Conservation (phyloP, 2,329 filamentous ascomycete species). For the Ceratocystis destructans region DNA sequence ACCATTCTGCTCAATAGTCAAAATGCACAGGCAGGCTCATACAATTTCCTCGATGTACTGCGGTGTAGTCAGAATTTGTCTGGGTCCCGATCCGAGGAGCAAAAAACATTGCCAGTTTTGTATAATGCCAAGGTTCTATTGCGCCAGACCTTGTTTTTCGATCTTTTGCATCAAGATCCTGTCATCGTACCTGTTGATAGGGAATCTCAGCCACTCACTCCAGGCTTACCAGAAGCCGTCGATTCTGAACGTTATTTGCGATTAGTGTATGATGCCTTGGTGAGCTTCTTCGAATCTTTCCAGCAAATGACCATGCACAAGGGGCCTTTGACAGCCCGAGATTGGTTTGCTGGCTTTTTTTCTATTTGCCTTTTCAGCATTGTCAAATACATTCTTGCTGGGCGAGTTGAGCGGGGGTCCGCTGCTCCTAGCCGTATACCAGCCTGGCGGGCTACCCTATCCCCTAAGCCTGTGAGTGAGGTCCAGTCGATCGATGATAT, state of each 20-base stretch:
- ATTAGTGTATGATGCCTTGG: slow-evolving; percentile 37
- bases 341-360: slow-evolving; percentile 40
- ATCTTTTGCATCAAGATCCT: slow-evolving; percentile 37
- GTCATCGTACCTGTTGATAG: slow-evolving; percentile 27
- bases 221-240: slow-evolving; percentile 29
- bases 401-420: slow-evolving; percentile 28
- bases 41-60: slow-evolving; percentile 40
- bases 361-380: slow-evolving; percentile 47
- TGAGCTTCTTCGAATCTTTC: slow-evolving; percentile 39
- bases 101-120: slow-evolving; percentile 36
- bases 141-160: slow-evolving; percentile 41
- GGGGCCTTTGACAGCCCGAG: slow-evolving; percentile 29
- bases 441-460: not conserved
- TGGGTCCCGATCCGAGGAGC: slow-evolving; percentile 35
- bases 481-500: slow-evolving; percentile 31
- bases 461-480: slow-evolving; percentile 21
- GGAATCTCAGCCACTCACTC: slow-evolving; percentile 22
- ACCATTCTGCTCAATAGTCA: slow-evolving; percentile 38
- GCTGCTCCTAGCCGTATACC: slow-evolving; percentile 24
- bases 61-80: slow-evolving; percentile 38
- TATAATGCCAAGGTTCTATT: slow-evolving; percentile 42
- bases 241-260: slow-evolving; percentile 36
- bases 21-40: slow-evolving; percentile 36
- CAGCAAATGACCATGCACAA: slow-evolving; percentile 33
- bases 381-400: slow-evolving; percentile 35